Evolutionary conservation across 306 rosid genomes (phyloP), one percentile per base, ranked within the genome.

Genomic region (Pterocarpus macrocarpus): DNA sequence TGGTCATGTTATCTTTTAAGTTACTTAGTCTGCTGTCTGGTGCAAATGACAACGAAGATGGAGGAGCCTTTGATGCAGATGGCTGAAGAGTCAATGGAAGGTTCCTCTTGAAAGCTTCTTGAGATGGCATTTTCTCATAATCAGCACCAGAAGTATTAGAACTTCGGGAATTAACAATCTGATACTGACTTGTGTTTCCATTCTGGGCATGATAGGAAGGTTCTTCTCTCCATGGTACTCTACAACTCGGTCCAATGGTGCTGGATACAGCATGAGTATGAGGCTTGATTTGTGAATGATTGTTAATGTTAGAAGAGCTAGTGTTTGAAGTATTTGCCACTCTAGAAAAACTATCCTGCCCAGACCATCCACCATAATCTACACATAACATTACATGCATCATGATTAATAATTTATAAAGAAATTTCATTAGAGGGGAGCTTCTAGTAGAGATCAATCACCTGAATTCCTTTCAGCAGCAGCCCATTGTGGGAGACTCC

Each of bases 401-500:
- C 11, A 41, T 43, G 57, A 78, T 50, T 45, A 50, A 64, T 44
- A 35, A 44, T 53, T 81, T 8, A 69, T 10, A 56, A 34, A 76
- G 43, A 66, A 64, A 62, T 57, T 77, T 75, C 77, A 74, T 66
- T 38, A 11, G 17, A 77, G 64, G 41, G 44, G 9, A 77, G 43
- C 28, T 67, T 85, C 69, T 9, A 74, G 61, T 12, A 77, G 41
- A 77, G 75, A 72, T 62, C 76, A 73, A 88, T 61, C 80, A 91
- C 98, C 94, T 77, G 86, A 72, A 69, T 73, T 78, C 71, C 80
- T 85, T 69, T 69, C 73, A 63, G 78, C 33, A 36, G 86, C 50
- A 77, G 91, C 90, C 91, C 94, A 93, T 10, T 9, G 16, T 41
- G 99, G 98, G 79, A 88, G 89, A 76, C 8, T 47, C 84, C 99